phyloP scores from a whole-genome alignment of 2,329 filamentous ascomycete genomes.

The Mycocentrospora acerina region DNA sequence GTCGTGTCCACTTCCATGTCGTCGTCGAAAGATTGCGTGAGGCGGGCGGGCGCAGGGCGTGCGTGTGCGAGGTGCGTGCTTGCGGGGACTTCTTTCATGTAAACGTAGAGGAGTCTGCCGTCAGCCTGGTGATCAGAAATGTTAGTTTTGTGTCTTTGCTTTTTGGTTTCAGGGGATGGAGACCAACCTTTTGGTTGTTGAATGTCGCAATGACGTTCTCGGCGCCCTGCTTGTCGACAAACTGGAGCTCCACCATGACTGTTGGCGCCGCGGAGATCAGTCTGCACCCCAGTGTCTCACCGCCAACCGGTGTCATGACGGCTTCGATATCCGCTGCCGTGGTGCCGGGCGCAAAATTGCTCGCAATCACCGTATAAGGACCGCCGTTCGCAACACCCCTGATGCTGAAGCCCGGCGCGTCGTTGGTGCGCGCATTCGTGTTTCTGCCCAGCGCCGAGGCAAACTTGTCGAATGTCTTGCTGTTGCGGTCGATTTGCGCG shows the following conservation, averaged over 20 bases:
- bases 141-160: no score
- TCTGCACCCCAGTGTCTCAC: conserved; percentile 64
- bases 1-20: conserved; percentile 47
- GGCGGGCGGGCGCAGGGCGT: conserved; percentile 10
- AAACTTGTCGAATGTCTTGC: conserved; percentile 45
- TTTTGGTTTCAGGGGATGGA: not conserved
- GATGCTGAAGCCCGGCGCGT: conserved; percentile 61
- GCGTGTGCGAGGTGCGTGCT: conserved; percentile 19
- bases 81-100: conserved; percentile 57
- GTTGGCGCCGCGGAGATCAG: conserved; percentile 68
- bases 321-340: conserved; percentile 81
- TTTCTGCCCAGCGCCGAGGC: conserved; percentile 35
- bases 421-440: conserved; percentile 31
- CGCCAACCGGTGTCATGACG: conserved; percentile 73
- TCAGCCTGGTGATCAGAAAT: conserved; percentile 79
- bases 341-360: conserved; percentile 81
- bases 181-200: conserved; percentile 72
- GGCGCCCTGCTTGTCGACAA: conserved; percentile 70
- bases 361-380: conserved; percentile 70
- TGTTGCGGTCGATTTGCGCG: conserved; percentile 45
- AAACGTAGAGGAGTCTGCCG: conserved; percentile 72
- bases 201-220: conserved; percentile 74
- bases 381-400: conserved; percentile 66
- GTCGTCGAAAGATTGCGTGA: conserved; percentile 29
- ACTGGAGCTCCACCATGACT: conserved; percentile 76